Evolutionary conservation across 2,329 filamentous ascomycete species (phyloP).

Genomic region (Diaporthe sp.): DNA sequence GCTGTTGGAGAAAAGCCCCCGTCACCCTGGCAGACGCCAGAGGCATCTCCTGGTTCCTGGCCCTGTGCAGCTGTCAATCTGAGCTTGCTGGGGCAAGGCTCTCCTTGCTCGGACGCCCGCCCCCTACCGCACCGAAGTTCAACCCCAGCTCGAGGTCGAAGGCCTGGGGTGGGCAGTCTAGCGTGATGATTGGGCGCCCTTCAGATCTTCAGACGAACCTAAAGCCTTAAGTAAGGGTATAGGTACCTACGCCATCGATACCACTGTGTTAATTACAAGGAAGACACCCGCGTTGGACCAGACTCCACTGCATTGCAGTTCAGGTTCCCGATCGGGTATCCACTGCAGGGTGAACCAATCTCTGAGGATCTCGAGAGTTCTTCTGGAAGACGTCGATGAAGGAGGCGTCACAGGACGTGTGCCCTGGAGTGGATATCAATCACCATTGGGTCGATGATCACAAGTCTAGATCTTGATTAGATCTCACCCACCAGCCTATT

Average conservation of each 20-base stretch:
- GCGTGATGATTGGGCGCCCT: neutral
- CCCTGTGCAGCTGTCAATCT: neutral
- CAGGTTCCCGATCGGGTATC: neutral
- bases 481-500: neutral
- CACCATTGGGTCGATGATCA: conserved; percentile 9
- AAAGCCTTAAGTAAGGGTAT: neutral
- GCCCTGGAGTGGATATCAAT: neutral
- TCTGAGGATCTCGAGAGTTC: neutral
- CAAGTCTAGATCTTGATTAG: conserved; percentile 22
- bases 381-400: conserved; percentile 17
- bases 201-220: conserved; percentile 15
- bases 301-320: neutral
- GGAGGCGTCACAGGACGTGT: neutral
- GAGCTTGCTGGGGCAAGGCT: conserved; percentile 3
- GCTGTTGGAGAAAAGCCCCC: neutral
- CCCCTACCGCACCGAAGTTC: neutral
- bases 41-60: neutral
- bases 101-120: neutral
- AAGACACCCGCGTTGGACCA: neutral
- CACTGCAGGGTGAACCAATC: neutral
- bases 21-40: neutral
- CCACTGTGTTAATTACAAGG: neutral
- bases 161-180: neutral
- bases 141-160: neutral
- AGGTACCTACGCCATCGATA: neutral